Evolutionary conservation across 2,329 filamentous ascomycete genomes (phyloP).

Genomic region (Ampelomyces quisqualis): DNA sequence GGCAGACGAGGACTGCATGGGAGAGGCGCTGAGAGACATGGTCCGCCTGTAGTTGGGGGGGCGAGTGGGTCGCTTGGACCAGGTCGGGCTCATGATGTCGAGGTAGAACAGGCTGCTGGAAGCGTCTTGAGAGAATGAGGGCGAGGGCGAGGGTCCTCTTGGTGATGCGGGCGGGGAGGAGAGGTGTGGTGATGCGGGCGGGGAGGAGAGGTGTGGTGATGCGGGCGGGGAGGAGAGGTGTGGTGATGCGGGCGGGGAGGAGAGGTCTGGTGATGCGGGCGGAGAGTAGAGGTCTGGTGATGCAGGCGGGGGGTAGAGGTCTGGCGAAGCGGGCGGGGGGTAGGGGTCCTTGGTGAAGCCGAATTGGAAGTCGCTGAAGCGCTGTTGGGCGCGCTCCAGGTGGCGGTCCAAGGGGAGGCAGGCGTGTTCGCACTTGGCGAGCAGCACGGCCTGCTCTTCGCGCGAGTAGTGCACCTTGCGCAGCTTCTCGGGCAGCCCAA

Average conservation of each 20-base stretch:
- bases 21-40: conserved; percentile 68
- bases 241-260: conserved; percentile 1
- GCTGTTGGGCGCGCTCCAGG: conserved; percentile 26
- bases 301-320: conserved; percentile 14
- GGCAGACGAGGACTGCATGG: conserved; percentile 57
- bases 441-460: conserved; percentile 68
- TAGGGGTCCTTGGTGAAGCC: conserved; percentile 21
- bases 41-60: conserved; percentile 58
- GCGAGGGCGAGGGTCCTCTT: too few relatives aligned
- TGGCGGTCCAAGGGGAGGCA: conserved; percentile 13
- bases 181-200: conserved; percentile 21
- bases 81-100: conserved; percentile 28
- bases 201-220: conserved; percentile 15
- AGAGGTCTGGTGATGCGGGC: conserved; percentile 18
- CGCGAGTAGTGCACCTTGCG: conserved; percentile 68
- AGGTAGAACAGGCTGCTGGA: conserved; percentile 28
- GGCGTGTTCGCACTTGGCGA: conserved; percentile 33
- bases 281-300: conserved; percentile 18
- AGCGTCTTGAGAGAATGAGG: conserved; percentile 18
- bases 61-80: conserved; percentile 19
- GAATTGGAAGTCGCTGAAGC: conserved; percentile 38
- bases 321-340: conserved; percentile 2
- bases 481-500: conserved; percentile 70
- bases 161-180: conserved; percentile 12
- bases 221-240: conserved; percentile 14